Percentiles rank a stretch among this genome's conserved stretches.
Conservation (phyloP, 768 basidiomycete species). For the Mycena olivaceomarginata region DNA sequence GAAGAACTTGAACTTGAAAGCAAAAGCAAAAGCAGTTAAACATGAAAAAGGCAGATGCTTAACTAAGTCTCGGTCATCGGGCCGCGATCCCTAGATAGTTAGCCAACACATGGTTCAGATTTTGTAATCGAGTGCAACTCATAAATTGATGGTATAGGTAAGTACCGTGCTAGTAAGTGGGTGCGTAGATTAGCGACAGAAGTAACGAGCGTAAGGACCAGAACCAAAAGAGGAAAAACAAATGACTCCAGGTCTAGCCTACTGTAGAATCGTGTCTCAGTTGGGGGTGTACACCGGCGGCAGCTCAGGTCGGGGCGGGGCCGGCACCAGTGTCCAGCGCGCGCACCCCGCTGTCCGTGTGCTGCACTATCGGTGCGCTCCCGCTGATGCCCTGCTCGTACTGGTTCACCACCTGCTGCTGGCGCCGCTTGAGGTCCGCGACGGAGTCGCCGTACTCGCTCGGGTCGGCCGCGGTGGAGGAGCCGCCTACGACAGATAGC, state of each 20-base stretch:
- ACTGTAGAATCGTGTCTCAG: background rate
- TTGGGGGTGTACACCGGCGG: slow-evolving; percentile 57
- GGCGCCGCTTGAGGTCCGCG: slow-evolving; percentile 43
- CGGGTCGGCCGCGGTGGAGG: background rate
- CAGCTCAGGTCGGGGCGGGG: slow-evolving; percentile 47
- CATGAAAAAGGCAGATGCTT: too few relatives aligned
- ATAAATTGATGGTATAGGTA: too few relatives aligned
- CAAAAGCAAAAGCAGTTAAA: too few relatives aligned
- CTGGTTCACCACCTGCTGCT: slow-evolving; percentile 41
- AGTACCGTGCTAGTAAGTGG: too few relatives aligned
- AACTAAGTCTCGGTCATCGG: too few relatives aligned
- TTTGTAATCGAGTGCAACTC: too few relatives aligned
- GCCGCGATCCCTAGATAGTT: too few relatives aligned
- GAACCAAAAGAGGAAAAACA: background rate
- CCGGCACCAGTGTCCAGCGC: slow-evolving; percentile 30
- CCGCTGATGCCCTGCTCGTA: slow-evolving; percentile 39
- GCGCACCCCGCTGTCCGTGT: slow-evolving; percentile 55
- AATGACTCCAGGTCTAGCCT: background rate
- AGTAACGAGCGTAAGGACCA: background rate
- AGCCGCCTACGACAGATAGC: slow-evolving; percentile 30
- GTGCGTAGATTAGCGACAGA: too few relatives aligned
- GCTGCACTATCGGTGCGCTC: slow-evolving; percentile 42
- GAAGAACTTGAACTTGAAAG: too few relatives aligned
- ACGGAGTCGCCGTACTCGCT: slow-evolving; percentile 43
- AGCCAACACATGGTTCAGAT: too few relatives aligned